phyloP scores from a whole-genome alignment of 208 protist species.

The Crithidia brevicula region DNA sequence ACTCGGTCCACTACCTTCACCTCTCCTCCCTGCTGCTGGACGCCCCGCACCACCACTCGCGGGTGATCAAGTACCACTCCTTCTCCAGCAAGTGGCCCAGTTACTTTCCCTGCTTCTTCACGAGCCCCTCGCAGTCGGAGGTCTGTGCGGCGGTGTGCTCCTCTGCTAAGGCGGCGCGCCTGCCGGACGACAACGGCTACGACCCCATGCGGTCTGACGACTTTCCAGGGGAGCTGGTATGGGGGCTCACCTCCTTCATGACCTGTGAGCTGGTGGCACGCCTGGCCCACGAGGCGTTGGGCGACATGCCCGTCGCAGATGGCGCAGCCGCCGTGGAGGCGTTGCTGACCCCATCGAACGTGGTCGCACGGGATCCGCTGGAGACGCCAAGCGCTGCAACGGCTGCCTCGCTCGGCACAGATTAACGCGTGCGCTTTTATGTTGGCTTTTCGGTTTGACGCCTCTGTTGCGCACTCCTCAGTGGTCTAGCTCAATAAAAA shows the following conservation, averaged over 20 bases:
- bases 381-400: not conserved
- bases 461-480: not conserved
- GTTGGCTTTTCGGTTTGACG: not conserved
- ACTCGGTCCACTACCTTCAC: slow-evolving; percentile 85
- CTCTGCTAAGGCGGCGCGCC: slow-evolving; percentile 24
- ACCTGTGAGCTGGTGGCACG: slow-evolving; percentile 73
- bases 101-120: slow-evolving; percentile 89
- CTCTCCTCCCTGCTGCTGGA: slow-evolving; percentile 64
- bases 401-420: not conserved
- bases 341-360: slow-evolving; percentile 23
- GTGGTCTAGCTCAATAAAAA: not conserved
- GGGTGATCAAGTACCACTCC: slow-evolving; percentile 56
- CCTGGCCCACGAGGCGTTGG: slow-evolving; percentile 30
- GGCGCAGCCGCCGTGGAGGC: not conserved
- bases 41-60: slow-evolving; percentile 54
- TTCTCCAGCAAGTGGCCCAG: slow-evolving; percentile 32
- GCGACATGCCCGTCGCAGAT: not conserved
- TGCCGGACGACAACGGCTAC: slow-evolving; percentile 50
- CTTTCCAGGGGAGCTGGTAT: slow-evolving; percentile 85
- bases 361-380: slow-evolving; percentile 30
- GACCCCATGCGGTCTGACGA: slow-evolving; percentile 61
- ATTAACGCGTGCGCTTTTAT: not conserved
- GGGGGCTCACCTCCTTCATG: slow-evolving; percentile 82
- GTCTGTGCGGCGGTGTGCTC: slow-evolving; percentile 26
- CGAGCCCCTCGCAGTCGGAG: slow-evolving; percentile 42